Conservation (phyloP, 345 rosid species). For the Pelargonium nanum region DNA sequence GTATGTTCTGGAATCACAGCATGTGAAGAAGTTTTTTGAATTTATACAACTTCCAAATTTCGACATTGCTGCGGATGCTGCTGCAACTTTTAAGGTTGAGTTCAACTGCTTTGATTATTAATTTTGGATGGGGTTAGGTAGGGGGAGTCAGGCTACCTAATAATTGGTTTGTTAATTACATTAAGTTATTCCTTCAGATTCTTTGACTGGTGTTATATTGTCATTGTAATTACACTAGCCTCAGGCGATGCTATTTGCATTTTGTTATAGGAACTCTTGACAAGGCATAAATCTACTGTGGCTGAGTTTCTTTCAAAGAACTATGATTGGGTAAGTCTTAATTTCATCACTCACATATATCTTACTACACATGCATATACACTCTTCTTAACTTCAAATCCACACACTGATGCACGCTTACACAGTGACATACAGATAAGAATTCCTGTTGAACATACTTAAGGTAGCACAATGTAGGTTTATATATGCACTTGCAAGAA, state of each 20-base stretch:
- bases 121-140: too few relatives aligned
- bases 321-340: constrained; percentile 74
- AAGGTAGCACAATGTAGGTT: too few relatives aligned
- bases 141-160: too few relatives aligned
- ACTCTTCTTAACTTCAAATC: too few relatives aligned
- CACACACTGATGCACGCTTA: background rate
- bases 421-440: too few relatives aligned
- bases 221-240: constrained; percentile 1
- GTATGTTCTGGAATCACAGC: constrained; percentile 76
- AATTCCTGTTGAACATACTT: too few relatives aligned
- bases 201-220: background rate
- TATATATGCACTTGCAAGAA: too few relatives aligned
- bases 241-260: constrained; percentile 13
- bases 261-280: constrained; percentile 71
- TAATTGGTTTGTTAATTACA: too few relatives aligned
- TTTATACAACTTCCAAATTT: constrained; percentile 93
- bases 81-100: constrained; percentile 89
- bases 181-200: background rate
- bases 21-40: constrained; percentile 83
- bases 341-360: background rate
- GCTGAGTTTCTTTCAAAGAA: constrained; percentile 87
- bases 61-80: constrained; percentile 97
- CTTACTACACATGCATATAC: background rate
- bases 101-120: constrained; percentile 3
- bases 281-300: constrained; percentile 97